A percentile compares a stretch with the other conserved stretches of the same genome.
Evolutionary conservation across 2,329 filamentous ascomycete genomes (phyloP).

Genomic region (Ophiocordyceps polyrhachis-furcata): DNA sequence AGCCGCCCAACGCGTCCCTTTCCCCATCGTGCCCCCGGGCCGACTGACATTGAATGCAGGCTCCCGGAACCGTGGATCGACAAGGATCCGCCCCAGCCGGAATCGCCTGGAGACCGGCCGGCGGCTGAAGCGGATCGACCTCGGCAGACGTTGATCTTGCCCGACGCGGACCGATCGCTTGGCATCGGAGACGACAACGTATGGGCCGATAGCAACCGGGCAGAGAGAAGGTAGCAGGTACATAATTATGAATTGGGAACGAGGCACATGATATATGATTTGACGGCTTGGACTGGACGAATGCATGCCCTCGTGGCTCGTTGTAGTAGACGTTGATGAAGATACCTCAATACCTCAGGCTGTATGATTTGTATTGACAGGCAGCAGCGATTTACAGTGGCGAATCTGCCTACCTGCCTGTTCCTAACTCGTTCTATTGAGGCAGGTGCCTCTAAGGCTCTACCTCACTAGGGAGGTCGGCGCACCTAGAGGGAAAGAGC

Average conservation of each 20-base stretch:
- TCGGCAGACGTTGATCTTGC: constrained; percentile 11
- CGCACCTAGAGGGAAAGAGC: too few relatives aligned
- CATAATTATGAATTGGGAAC: background rate
- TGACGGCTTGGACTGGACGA: background rate
- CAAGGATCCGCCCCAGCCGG: constrained; percentile 28
- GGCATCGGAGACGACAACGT: constrained; percentile 22
- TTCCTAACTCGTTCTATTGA: background rate
- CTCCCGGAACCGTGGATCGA: constrained; percentile 57
- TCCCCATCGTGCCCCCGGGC: background rate
- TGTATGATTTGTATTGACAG: too few relatives aligned
- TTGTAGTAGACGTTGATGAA: too few relatives aligned
- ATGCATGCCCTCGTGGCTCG: too few relatives aligned
- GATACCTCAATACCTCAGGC: too few relatives aligned
- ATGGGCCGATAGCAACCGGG: constrained; percentile 12
- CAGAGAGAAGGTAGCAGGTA: background rate
- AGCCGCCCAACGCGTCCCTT: background rate
- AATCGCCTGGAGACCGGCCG: constrained; percentile 9
- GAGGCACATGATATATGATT: background rate
- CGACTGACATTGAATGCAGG: constrained; percentile 14
- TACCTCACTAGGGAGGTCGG: too few relatives aligned
- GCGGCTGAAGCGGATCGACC: constrained; percentile 9
- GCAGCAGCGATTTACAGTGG: background rate
- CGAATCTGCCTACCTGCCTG: background rate
- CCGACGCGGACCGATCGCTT: constrained; percentile 16
- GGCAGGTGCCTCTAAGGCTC: too few relatives aligned